A percentile compares a stretch with the other conserved stretches of the same genome.
Evolutionary conservation across 192 early-diverging fungal species (phyloP).

Genomic region (Coemansia nantahalensis): DNA sequence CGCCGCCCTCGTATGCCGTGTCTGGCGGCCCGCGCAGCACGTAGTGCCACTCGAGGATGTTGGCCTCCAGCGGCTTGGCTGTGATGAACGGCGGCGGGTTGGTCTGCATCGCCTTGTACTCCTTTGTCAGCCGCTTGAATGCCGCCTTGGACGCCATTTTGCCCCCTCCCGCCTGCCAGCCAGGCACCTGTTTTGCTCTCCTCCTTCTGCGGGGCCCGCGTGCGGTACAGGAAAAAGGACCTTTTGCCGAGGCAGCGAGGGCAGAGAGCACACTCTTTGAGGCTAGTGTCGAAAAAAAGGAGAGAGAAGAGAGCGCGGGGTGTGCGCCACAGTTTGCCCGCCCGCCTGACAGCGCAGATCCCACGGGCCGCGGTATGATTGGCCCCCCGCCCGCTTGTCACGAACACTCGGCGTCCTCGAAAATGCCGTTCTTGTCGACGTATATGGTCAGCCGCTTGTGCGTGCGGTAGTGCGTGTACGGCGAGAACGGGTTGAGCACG

Average conservation of each 20-base stretch:
- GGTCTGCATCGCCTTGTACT: conserved; percentile 71
- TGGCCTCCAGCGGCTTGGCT: conserved; percentile 88
- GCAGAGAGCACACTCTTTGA: too few species aligned
- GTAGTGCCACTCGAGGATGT: conserved; percentile 99
- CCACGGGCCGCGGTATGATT: conserved; percentile 1
- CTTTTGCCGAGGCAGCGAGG: too few species aligned
- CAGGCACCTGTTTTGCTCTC: too few species aligned
- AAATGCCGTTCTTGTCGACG: conserved; percentile 35
- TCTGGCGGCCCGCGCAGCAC: conserved; percentile 95
- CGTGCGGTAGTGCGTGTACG: conserved; percentile 33
- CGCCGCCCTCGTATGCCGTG: conserved; percentile 87
- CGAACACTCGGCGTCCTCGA: conserved; percentile 40
- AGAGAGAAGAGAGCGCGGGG: too few species aligned
- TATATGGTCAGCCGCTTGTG: conserved; percentile 31
- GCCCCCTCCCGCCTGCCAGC: too few species aligned
- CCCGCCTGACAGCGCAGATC: too few species aligned
- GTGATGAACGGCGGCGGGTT: conserved; percentile 87
- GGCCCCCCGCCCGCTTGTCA: conserved; percentile 3
- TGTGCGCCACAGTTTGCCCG: too few species aligned
- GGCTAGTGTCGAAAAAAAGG: too few species aligned
- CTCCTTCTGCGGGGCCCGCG: too few species aligned
- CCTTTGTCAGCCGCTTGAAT: conserved; percentile 73
- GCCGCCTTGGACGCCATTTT: conserved; percentile 85
- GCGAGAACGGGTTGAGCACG: conserved; percentile 35
- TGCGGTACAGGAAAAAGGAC: too few species aligned